These are phyloP conservation scores for Pisolithus sp. DNA, from an alignment of 768 basidiomycete species.

Conservation along the genomic window DNA sequence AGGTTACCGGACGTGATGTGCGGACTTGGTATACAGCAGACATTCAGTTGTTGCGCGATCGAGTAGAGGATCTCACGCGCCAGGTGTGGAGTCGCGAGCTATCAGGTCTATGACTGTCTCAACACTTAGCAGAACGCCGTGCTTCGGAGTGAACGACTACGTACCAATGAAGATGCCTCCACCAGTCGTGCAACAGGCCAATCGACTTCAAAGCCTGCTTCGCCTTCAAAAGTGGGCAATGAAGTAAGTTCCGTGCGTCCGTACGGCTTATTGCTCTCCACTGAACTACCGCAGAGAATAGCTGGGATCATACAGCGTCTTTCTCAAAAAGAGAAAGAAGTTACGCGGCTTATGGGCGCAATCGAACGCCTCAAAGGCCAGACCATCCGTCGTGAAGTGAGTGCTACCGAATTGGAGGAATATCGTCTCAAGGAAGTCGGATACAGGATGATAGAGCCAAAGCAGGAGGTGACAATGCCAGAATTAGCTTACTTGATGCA, in stretches of 20 bases:
- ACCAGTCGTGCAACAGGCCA: conserved; percentile 11
- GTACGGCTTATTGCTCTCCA: not conserved
- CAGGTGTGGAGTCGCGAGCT: conserved; percentile 42
- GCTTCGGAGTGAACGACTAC: not conserved
- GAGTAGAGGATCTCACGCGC: conserved; percentile 57
- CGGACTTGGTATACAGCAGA: conserved; percentile 53
- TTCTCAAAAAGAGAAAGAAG: conserved; percentile 81
- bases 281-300: conserved; percentile 39
- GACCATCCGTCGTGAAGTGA: conserved; percentile 58
- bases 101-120: not conserved
- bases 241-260: conserved; percentile 41
- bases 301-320: conserved; percentile 75
- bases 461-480: conserved; percentile 67
- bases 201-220: conserved; percentile 29
- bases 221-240: conserved; percentile 42
- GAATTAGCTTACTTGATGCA: conserved; percentile 65
- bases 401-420: conserved; percentile 13
- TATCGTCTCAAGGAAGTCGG: not conserved
- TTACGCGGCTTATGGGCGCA: conserved; percentile 65
- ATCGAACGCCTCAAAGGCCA: conserved; percentile 56
- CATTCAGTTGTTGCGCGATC: conserved; percentile 48
- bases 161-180: conserved; percentile 11
- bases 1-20: conserved; percentile 59
- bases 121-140: conserved; percentile 6
- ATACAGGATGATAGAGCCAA: conserved; percentile 64